Base-by-base conservation (phyloP, 306 rosid species). In the Glycine soja region DNA sequence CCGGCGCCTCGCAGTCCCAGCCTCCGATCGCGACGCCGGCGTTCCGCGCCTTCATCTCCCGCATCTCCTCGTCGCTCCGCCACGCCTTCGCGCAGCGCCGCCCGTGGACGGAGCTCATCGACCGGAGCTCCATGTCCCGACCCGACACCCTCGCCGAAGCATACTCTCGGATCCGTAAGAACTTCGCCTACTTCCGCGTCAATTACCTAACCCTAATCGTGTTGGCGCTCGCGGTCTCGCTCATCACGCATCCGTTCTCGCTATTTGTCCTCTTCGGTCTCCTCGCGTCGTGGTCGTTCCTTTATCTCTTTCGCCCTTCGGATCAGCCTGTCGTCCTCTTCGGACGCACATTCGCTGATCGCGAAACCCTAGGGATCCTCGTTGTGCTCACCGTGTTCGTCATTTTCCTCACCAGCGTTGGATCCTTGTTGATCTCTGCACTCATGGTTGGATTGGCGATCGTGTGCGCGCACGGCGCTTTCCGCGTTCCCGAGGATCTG, bases 91-190 rank as follows among this genome's bases (percentile, higher is more conserved):
- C 97, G 32, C 97, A 91, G 16, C 97, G 97, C 79, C 98, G 98
- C 36, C 95, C 98, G 0, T 95, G 98, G 98, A 68, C 80, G 54
- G 98, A 95, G 80, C 90, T 95, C 68, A 11, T 92, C 56, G 98
- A 95, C 65, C 92, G 95, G 67, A 61, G 54, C 80, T 81, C 97
- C 14, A 64, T 95, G 67, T 76, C 92, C 12, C 87, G 95, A 5
- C 98, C 98, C 0, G 92, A 89, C 3, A 83, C 88, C 51, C 88
- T 95, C 1, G n/a, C 98, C 45, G 98, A 95, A 30, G 98, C 98
- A 3, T 92, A 92, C 82, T 89, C 95, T 38, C 91, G 98, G 88
- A 91, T 92, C 92, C 98, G 98, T 54, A 95, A 90, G 86, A 95
- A 95, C 74, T 65, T 90, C 81, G 13, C 89, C 45, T 95, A 95